phyloP scores from a whole-genome alignment of 1,284 basidiomycete genomes.

The Rhodotorula glutinis region DNA sequence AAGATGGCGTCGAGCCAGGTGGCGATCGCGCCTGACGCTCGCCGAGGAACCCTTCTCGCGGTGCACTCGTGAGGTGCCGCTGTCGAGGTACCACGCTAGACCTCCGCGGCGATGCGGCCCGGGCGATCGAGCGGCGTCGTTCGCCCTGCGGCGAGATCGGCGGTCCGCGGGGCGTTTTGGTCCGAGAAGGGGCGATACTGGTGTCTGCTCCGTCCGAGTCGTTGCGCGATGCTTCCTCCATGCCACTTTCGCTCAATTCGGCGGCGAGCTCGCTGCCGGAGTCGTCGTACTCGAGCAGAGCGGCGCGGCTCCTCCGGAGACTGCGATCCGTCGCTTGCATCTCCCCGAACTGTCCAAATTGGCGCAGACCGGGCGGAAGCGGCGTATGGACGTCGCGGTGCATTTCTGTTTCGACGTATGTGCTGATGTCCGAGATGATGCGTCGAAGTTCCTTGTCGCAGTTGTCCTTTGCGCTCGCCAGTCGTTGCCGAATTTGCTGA shows the following conservation, averaged over 20 bases:
- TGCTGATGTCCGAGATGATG: constrained; percentile 86
- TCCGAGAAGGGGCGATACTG: constrained; percentile 42
- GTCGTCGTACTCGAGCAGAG: constrained; percentile 26
- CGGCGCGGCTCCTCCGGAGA: constrained; percentile 1
- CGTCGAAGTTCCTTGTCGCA: constrained; percentile 93
- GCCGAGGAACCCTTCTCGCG: constrained; percentile 10
- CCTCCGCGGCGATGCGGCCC: constrained; percentile 27
- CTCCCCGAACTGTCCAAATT: constrained; percentile 20
- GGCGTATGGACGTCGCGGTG: constrained; percentile 49
- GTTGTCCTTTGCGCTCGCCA: constrained; percentile 84
- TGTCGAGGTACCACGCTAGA: constrained; percentile 26
- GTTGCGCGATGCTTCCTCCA: constrained; percentile 26
- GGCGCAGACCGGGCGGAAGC: constrained; percentile 35
- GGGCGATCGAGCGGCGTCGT: constrained; percentile 7
- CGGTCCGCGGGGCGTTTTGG: constrained; percentile 20
- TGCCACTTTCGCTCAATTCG: constrained; percentile 13
- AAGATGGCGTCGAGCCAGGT: constrained; percentile 60
- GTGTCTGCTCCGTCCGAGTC: constrained; percentile 37
- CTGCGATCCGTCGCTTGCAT: constrained; percentile 6
- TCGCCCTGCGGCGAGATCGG: not conserved
- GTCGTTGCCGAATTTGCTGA: constrained; percentile 85
- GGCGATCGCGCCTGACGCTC: constrained; percentile 20
- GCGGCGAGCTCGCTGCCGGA: constrained; percentile 36
- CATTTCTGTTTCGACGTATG: constrained; percentile 86
- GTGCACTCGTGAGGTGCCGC: constrained; percentile 30